These are phyloP conservation scores for Russula lepida DNA, from an alignment of 768 basidiomycete genomes.

Conservation along the genomic window DNA sequence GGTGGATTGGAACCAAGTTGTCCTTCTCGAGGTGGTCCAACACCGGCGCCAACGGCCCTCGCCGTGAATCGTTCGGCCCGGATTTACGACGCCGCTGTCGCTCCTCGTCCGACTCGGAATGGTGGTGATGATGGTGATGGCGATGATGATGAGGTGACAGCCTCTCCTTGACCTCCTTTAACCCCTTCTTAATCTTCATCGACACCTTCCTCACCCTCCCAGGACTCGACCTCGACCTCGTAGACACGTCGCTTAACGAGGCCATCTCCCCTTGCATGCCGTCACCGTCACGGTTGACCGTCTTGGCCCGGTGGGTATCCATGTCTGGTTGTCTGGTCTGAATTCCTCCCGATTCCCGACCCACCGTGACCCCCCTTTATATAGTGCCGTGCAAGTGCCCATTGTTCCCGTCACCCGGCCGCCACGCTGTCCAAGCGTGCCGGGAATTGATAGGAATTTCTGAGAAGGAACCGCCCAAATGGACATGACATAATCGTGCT, in stretches of 20 bases:
- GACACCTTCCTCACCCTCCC: slow-evolving; percentile 20
- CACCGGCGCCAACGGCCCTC: slow-evolving; percentile 14
- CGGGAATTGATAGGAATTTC: not conserved
- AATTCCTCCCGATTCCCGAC: not conserved
- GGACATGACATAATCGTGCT: slow-evolving; percentile 8
- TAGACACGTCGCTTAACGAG: slow-evolving; percentile 5
- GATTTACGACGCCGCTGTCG: not conserved
- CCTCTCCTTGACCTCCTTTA: slow-evolving; percentile 22
- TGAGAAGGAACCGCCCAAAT: not conserved
- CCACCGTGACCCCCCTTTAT: not conserved
- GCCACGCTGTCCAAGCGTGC: slow-evolving; percentile 13
- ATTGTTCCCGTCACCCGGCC: slow-evolving; percentile 2
- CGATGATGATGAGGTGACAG: slow-evolving; percentile 14
- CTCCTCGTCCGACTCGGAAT: too few relatives aligned
- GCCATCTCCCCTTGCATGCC: not conserved
- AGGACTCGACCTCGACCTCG: not conserved
- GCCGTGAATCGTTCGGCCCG: slow-evolving; percentile 11
- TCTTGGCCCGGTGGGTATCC: not conserved
- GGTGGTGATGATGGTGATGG: not conserved
- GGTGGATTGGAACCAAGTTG: slow-evolving; percentile 23
- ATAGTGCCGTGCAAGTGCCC: not conserved
- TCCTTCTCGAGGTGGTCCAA: slow-evolving; percentile 9
- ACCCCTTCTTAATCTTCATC: slow-evolving; percentile 19
- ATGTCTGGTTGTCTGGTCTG: not conserved
- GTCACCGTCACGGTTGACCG: not conserved